These are phyloP conservation scores for Yamadazyma dushanensis DNA, from an alignment of 1,139 yeast species.

Conservation along the genomic window DNA sequence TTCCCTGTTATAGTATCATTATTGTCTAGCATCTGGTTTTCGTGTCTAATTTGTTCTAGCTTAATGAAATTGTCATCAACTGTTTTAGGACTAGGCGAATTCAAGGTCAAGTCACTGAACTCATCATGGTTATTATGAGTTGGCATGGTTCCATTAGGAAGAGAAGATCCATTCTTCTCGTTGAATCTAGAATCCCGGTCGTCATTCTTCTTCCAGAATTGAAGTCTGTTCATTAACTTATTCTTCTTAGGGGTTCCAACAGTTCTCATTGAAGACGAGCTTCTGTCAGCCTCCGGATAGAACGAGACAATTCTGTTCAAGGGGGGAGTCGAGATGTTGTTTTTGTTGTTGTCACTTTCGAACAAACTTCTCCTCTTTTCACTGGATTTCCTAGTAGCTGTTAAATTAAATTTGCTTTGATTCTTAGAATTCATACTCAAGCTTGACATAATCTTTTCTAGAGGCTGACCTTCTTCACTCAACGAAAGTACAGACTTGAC, in stretches of 20 bases:
- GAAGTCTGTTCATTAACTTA: constrained; percentile 35
- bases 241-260: constrained; percentile 4
- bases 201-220: constrained; percentile 39
- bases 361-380: constrained; percentile 8
- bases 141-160: neutral
- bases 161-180: constrained; percentile 5
- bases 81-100: constrained; percentile 18
- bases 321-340: constrained; percentile 16
- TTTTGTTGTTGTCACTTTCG: neutral
- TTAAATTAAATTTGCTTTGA: constrained; percentile 15
- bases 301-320: constrained; percentile 36
- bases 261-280: constrained; percentile 16
- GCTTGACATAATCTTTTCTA: constrained; percentile 42
- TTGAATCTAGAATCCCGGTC: constrained; percentile 8
- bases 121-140: constrained; percentile 9
- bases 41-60: constrained; percentile 1
- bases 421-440: constrained; percentile 36
- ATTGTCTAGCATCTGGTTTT: neutral
- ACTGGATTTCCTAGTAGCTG: constrained; percentile 12
- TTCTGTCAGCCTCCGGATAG: constrained; percentile 26
- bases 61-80: constrained; percentile 10
- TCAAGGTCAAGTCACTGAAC: constrained; percentile 15
- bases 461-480: constrained; percentile 30
- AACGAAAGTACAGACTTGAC: constrained; percentile 46
- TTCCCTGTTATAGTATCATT: neutral